Evolutionary conservation across 169 alveolate genomes (phyloP).

Genomic region (Theileria orientalis): DNA sequence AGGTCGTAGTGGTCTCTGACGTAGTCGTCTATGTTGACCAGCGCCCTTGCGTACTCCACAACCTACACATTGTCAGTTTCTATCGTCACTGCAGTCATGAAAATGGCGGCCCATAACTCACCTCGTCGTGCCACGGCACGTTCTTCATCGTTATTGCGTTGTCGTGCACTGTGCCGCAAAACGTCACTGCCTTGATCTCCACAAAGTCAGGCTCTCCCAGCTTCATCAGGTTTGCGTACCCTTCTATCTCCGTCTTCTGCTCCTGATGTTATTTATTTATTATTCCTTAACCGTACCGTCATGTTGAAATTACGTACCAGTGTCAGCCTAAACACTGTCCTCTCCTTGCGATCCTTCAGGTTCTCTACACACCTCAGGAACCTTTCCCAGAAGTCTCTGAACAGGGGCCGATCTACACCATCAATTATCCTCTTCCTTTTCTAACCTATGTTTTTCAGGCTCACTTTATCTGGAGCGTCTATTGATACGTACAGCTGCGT

Average conservation of each 20-base stretch:
- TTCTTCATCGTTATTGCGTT: constrained; percentile 79
- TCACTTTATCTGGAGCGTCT: constrained; percentile 77
- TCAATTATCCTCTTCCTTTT: not conserved
- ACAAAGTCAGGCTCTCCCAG: constrained; percentile 82
- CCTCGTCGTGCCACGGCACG: constrained; percentile 86
- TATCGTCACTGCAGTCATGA: too few species aligned
- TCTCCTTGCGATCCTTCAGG: constrained; percentile 72
- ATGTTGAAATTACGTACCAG: constrained; percentile 76
- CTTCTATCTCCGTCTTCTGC: constrained; percentile 64
- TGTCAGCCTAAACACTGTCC: constrained; percentile 84
- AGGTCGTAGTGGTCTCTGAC: constrained; percentile 72
- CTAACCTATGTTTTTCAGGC: constrained; percentile 68
- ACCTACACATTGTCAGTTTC: constrained; percentile 51
- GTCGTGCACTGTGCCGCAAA: constrained; percentile 83
- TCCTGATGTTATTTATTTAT: constrained; percentile 13
- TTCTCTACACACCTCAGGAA: constrained; percentile 72
- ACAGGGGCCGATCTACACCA: constrained; percentile 79
- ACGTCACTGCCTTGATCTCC: constrained; percentile 87
- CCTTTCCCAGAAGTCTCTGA: constrained; percentile 86
- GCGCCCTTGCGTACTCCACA: constrained; percentile 51
- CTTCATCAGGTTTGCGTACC: constrained; percentile 76
- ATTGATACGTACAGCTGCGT: constrained; percentile 82
- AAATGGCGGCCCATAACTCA: not conserved
- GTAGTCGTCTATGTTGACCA: constrained; percentile 43
- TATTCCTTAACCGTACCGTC: constrained; percentile 25